phyloP scores from a whole-genome alignment of 176 grass and related monocot genomes.

The Oryza coarctata region DNA sequence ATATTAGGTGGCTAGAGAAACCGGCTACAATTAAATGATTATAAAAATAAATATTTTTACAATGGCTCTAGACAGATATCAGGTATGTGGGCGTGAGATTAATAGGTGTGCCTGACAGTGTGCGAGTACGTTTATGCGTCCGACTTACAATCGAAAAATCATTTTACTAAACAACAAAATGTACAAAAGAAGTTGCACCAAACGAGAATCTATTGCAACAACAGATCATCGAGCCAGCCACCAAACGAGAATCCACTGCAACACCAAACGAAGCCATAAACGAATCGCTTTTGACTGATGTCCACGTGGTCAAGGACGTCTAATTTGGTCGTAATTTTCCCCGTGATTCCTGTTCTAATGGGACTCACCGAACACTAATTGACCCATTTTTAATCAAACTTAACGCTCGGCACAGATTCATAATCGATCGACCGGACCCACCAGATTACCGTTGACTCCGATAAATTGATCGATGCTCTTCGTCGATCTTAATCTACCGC shows the following conservation, averaged over 20 bases:
- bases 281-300: background rate
- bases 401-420: background rate
- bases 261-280: background rate
- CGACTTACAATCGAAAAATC: too few species aligned
- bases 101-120: too few species aligned
- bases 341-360: background rate
- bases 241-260: background rate
- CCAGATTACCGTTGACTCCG: background rate
- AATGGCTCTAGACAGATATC: too few species aligned
- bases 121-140: too few species aligned
- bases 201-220: background rate
- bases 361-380: background rate
- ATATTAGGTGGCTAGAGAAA: too few species aligned
- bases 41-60: too few species aligned
- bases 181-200: background rate
- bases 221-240: background rate
- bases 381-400: background rate
- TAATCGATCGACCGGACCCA: background rate
- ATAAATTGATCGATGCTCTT: background rate
- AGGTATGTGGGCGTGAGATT: too few species aligned
- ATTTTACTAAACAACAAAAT: background rate
- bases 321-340: background rate
- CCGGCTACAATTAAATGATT: too few species aligned
- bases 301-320: background rate
- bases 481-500: background rate